Evolutionary conservation across 2,329 filamentous ascomycete species (phyloP).

Genomic region (Atkinsonella texensis): DNA sequence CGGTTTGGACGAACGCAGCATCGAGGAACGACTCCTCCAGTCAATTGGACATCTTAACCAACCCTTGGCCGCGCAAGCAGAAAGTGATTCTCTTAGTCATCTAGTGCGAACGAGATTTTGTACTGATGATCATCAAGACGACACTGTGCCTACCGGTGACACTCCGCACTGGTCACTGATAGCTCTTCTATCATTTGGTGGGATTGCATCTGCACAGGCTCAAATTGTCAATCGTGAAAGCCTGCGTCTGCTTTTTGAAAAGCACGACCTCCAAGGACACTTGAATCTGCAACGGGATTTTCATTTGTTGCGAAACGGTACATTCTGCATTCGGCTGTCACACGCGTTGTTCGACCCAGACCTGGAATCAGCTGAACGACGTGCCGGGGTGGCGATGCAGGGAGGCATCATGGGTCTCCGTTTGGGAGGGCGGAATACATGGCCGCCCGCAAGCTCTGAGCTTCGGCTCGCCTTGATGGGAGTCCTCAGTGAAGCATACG

Average conservation of each 20-base stretch:
- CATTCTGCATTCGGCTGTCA: conserved; percentile 69
- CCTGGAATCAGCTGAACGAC: conserved; percentile 65
- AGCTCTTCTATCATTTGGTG: conserved; percentile 63
- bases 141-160: conserved; percentile 19
- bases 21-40: conserved; percentile 34
- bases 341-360: conserved; percentile 78
- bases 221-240: conserved; percentile 66
- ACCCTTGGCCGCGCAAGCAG: conserved; percentile 14
- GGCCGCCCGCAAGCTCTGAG: conserved; percentile 92
- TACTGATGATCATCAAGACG: conserved; percentile 5
- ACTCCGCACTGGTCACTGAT: conserved; percentile 46
- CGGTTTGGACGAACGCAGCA: conserved; percentile 31
- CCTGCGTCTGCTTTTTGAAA: conserved; percentile 61
- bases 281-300: conserved; percentile 66
- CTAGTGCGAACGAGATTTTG: conserved; percentile 30
- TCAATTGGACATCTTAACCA: conserved; percentile 36
- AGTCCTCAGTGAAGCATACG: conserved; percentile 65
- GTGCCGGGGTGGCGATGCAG: conserved; percentile 53
- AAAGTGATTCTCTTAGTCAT: conserved; percentile 24
- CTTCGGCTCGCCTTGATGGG: conserved; percentile 82
- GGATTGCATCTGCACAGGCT: conserved; percentile 62
- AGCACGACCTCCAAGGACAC: conserved; percentile 60
- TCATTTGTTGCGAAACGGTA: conserved; percentile 72
- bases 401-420: conserved; percentile 71
- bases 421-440: conserved; percentile 66